These are phyloP conservation scores for Salvia sclarea DNA, from an alignment of 305 asterid genomes.

Conservation along the genomic window DNA sequence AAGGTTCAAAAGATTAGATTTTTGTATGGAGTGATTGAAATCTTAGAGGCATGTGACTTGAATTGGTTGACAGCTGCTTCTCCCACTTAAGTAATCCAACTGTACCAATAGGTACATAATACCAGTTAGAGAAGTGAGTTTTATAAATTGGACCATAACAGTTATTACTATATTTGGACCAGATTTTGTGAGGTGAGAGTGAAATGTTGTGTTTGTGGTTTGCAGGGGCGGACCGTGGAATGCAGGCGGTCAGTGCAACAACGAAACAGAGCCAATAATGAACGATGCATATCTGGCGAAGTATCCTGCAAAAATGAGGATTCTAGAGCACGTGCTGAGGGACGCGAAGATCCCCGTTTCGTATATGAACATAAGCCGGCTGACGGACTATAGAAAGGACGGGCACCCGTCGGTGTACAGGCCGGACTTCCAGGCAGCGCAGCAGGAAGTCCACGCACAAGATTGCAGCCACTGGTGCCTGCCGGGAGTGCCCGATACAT, in stretches of 20 bases:
- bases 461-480: slow-evolving; percentile 99
- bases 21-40: neutral
- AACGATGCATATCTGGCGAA: slow-evolving; percentile 53
- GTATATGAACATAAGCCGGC: slow-evolving; percentile 72
- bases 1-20: neutral
- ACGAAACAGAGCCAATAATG: slow-evolving; percentile 73
- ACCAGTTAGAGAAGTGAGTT: neutral
- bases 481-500: slow-evolving; percentile 93
- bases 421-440: slow-evolving; percentile 49
- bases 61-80: neutral
- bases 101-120: neutral
- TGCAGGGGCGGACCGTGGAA: slow-evolving; percentile 97
- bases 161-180: neutral
- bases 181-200: neutral
- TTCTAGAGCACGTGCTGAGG: slow-evolving; percentile 60
- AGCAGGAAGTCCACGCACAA: slow-evolving; percentile 56
- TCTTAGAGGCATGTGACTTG: neutral
- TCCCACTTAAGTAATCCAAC: neutral
- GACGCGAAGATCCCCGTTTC: slow-evolving; percentile 61
- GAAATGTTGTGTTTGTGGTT: slow-evolving; percentile 10
- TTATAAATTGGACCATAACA: neutral
- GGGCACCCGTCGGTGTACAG: slow-evolving; percentile 88
- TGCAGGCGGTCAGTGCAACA: slow-evolving; percentile 84
- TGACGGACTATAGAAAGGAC: slow-evolving; percentile 79
- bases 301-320: slow-evolving; percentile 82